phyloP scores from a whole-genome alignment of 129 eudicot species.

The Artemisia annua region DNA sequence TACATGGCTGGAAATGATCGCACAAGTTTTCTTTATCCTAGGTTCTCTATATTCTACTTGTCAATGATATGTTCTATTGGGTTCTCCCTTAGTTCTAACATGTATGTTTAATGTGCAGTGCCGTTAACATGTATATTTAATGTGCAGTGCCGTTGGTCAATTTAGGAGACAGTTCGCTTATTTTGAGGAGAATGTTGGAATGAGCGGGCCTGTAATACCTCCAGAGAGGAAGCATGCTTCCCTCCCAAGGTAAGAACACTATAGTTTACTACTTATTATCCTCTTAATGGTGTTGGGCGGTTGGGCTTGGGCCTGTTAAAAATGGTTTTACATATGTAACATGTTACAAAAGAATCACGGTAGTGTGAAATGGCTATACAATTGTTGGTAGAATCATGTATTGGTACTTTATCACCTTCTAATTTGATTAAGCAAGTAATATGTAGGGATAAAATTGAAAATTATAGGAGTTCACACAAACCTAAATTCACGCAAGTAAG shows the following conservation, averaged over 20 bases:
- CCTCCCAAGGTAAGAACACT: slow-evolving; percentile 62
- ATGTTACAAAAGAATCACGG: background rate
- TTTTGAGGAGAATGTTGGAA: slow-evolving; percentile 69
- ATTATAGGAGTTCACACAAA: too few relatives aligned
- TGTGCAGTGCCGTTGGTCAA: slow-evolving; percentile 84
- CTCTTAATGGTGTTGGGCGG: too few relatives aligned
- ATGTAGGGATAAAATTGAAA: too few relatives aligned
- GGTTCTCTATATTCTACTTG: slow-evolving; percentile 36
- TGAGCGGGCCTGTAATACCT: slow-evolving; percentile 59
- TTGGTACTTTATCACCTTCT: too few relatives aligned
- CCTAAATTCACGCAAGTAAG: too few relatives aligned
- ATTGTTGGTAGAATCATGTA: too few relatives aligned
- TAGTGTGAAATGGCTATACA: background rate
- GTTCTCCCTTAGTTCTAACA: background rate
- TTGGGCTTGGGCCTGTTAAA: too few relatives aligned
- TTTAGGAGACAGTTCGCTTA: slow-evolving; percentile 77
- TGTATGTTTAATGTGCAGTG: slow-evolving; percentile 17
- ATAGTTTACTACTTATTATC: background rate
- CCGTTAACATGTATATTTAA: too few relatives aligned
- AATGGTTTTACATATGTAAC: background rate
- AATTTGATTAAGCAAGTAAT: too few relatives aligned
- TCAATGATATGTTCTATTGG: background rate
- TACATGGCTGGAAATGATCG: slow-evolving; percentile 66
- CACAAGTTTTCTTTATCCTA: slow-evolving; percentile 75
- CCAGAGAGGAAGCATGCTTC: slow-evolving; percentile 77